Percentiles rank a stretch among this genome's conserved stretches.
phyloP scores from a whole-genome alignment of 1,139 yeast species.

The Trichomonascaceae sp. region DNA sequence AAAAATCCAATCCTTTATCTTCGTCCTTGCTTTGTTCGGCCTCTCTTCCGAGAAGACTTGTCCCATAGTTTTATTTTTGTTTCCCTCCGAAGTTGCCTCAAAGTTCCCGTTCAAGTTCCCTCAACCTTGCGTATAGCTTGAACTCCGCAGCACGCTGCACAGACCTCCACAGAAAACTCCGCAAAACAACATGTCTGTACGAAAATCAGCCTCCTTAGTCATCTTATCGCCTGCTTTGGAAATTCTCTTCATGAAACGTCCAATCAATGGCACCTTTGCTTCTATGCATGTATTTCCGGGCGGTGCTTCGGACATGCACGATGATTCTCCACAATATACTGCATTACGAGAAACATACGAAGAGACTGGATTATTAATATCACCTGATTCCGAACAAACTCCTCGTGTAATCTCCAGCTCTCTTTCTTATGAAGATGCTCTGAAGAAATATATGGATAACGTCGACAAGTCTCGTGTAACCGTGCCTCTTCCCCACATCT shows the following conservation, averaged over 20 bases:
- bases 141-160: too few relatives aligned
- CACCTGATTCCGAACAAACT: conserved; percentile 14
- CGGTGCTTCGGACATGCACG: conserved; percentile 27
- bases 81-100: too few relatives aligned
- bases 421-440: conserved; percentile 5
- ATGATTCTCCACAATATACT: conserved; percentile 25
- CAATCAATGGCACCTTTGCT: conserved; percentile 28
- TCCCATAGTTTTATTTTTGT: too few relatives aligned
- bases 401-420: conserved; percentile 9
- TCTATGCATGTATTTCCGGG: conserved; percentile 32
- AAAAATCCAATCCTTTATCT: too few relatives aligned
- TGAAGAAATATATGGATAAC: conserved; percentile 2
- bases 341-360: conserved; percentile 33
- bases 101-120: too few relatives aligned
- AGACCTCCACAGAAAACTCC: background rate
- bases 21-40: too few relatives aligned
- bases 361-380: conserved; percentile 30
- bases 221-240: conserved; percentile 26
- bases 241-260: conserved; percentile 29
- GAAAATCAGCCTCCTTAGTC: conserved; percentile 28
- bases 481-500: conserved; percentile 12
- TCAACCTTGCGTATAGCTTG: too few relatives aligned
- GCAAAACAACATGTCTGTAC: background rate
- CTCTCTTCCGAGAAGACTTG: too few relatives aligned
- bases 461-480: background rate